These are phyloP conservation scores for Calonectria multiphialidica DNA, from an alignment of 2,329 filamentous ascomycete species.

Conservation along the genomic window DNA sequence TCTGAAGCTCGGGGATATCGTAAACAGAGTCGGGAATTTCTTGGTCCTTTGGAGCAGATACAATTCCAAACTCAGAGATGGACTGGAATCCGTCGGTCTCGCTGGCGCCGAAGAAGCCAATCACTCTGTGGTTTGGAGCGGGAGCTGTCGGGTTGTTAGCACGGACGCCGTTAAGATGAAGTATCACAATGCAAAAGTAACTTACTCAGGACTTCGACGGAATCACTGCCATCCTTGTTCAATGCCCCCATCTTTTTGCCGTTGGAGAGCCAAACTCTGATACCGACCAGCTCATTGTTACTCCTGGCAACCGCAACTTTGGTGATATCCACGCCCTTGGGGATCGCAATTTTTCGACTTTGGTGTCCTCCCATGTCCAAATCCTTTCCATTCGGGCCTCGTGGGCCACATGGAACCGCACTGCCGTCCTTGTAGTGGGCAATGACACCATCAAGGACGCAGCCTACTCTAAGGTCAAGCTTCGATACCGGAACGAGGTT, in stretches of 20 bases:
- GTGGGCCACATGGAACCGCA: conserved; percentile 56
- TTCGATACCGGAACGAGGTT: conserved; percentile 51
- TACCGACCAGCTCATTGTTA: conserved; percentile 26
- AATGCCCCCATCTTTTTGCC: conserved; percentile 37
- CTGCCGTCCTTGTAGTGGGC: conserved; percentile 59
- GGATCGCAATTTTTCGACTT: conserved; percentile 39
- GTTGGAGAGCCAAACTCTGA: conserved; percentile 39
- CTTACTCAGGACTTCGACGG: conserved; percentile 22
- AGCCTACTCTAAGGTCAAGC: conserved; percentile 60
- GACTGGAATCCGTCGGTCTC: conserved; percentile 28
- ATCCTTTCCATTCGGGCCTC: conserved; percentile 25
- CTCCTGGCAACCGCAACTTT: conserved; percentile 46
- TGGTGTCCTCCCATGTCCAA: conserved; percentile 48
- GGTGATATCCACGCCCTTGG: conserved; percentile 40
- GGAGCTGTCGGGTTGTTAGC: conserved; percentile 44
- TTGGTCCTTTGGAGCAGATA: conserved; percentile 55
- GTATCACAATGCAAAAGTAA: neutral
- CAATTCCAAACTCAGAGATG: conserved; percentile 59
- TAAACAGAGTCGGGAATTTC: conserved; percentile 55
- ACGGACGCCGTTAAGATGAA: neutral
- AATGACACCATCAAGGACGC: conserved; percentile 57
- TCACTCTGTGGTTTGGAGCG: conserved; percentile 51
- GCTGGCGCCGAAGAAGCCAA: conserved; percentile 60
- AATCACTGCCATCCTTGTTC: conserved; percentile 15
- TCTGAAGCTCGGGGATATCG: conserved; percentile 56